These are phyloP conservation scores for Peronospora farinosa DNA, from an alignment of 352 stramenopile genomes.

Conservation along the genomic window DNA sequence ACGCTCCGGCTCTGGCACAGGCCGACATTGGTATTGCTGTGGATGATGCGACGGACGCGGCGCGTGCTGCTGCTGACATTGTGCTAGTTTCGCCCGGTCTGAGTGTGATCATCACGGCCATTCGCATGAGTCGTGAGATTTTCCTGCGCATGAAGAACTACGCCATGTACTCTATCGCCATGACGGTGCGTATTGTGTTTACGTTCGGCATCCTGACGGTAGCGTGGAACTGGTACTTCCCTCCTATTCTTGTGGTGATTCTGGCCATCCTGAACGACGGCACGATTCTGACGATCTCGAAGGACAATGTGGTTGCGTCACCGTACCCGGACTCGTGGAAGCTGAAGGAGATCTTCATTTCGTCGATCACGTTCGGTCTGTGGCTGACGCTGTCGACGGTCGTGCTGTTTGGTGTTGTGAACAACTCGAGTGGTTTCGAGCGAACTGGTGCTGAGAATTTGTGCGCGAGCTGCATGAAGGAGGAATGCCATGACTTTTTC, in stretches of 20 bases:
- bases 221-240: conserved; percentile 84
- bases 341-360: conserved; percentile 63
- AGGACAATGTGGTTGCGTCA: conserved; percentile 65
- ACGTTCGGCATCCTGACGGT: conserved; percentile 86
- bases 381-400: conserved; percentile 63
- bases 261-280: conserved; percentile 89
- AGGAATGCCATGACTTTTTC: conserved; percentile 59
- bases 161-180: conserved; percentile 88
- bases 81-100: conserved; percentile 86
- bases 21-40: conserved; percentile 91
- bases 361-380: conserved; percentile 57
- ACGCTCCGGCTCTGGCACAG: conserved; percentile 84
- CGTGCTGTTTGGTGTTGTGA: conserved; percentile 50
- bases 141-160: conserved; percentile 91
- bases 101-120: conserved; percentile 84
- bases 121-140: conserved; percentile 83
- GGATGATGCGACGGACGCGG: conserved; percentile 83
- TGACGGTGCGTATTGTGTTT: conserved; percentile 85
- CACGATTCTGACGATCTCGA: conserved; percentile 76
- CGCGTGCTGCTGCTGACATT: conserved; percentile 84
- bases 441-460: conserved; percentile 50
- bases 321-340: conserved; percentile 66
- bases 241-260: conserved; percentile 85
- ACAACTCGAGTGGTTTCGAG: conserved; percentile 57
- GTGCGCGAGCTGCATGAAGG: conserved; percentile 51